These are phyloP conservation scores for Eucalyptus tenuipes DNA, from an alignment of 345 rosid genomes.

Conservation along the genomic window DNA sequence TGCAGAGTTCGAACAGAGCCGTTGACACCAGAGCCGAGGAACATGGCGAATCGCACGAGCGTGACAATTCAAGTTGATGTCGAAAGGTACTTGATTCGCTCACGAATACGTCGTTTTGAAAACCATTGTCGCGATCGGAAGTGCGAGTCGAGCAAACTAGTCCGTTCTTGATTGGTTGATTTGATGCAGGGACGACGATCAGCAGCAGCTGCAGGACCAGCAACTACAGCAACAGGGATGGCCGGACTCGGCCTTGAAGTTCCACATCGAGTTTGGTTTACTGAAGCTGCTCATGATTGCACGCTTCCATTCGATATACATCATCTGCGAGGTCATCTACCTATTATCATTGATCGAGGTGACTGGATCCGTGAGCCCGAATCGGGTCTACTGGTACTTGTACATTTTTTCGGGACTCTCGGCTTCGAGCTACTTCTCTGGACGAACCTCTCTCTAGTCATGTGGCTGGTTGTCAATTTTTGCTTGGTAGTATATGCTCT, in stretches of 20 bases:
- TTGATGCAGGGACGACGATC: neutral
- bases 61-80: neutral
- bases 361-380: neutral
- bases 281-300: neutral
- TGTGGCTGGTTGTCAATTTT: neutral
- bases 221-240: neutral
- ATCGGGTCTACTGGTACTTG: neutral
- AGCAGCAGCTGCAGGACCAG: neutral
- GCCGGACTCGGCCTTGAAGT: neutral
- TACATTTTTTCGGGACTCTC: neutral
- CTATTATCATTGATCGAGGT: neutral
- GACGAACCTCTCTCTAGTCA: neutral
- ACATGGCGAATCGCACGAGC: neutral
- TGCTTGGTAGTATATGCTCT: neutral
- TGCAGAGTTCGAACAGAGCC: neutral
- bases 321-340: neutral
- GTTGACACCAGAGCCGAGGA: neutral
- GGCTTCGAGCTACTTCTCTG: neutral
- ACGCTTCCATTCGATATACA: neutral
- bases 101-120: neutral
- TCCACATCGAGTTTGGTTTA: neutral
- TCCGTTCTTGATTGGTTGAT: neutral
- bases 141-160: neutral
- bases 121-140: neutral
- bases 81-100: neutral